Evolutionary conservation across 2,329 filamentous ascomycete species (phyloP).

Genomic region (Samsoniella hepiali): DNA sequence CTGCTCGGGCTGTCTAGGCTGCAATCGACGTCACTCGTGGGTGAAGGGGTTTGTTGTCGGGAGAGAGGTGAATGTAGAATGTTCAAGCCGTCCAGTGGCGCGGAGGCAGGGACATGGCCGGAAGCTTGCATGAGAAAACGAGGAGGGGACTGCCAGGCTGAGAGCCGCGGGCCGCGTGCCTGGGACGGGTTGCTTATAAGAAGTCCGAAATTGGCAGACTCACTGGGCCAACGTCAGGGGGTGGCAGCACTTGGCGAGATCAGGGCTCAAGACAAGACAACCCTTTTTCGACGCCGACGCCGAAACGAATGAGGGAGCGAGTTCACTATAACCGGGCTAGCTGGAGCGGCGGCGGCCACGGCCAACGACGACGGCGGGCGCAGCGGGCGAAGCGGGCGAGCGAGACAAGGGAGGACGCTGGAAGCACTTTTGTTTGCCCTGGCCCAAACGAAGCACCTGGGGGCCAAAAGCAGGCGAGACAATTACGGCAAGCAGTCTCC

Average conservation of each 20-base stretch:
- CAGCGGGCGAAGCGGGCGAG: background rate
- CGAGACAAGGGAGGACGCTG: conserved; percentile 17
- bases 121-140: conserved; percentile 15
- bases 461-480: conserved; percentile 14
- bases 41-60: background rate
- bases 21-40: background rate
- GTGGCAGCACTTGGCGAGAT: background rate
- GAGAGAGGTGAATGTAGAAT: conserved; percentile 3
- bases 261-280: conserved; percentile 3
- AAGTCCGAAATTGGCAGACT: background rate
- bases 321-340: background rate
- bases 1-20: conserved; percentile 17
- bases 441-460: conserved; percentile 15
- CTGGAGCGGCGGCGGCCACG: background rate
- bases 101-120: conserved; percentile 16
- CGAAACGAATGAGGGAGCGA: background rate
- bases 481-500: background rate
- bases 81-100: conserved; percentile 15
- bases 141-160: conserved; percentile 7
- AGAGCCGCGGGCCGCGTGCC: background rate
- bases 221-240: background rate
- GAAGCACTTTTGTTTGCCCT: conserved; percentile 8
- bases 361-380: background rate
- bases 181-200: conserved; percentile 11
- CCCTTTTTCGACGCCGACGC: background rate